These are phyloP conservation scores for Wickerhamiella lipophila DNA, from an alignment of 805 yeast genomes.

Conservation along the genomic window DNA sequence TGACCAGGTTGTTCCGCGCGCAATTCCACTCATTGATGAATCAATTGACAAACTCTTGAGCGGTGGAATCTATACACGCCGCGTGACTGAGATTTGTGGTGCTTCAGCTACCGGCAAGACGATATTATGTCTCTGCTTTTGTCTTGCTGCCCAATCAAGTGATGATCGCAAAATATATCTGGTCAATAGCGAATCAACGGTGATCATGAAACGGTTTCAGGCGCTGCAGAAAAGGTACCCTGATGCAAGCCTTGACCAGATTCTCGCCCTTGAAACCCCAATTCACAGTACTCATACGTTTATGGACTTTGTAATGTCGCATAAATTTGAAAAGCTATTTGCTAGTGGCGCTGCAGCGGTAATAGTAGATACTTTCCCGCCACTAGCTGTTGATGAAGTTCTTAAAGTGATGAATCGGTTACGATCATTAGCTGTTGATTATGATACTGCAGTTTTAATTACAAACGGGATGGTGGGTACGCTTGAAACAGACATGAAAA, in stretches of 20 bases:
- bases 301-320: not conserved
- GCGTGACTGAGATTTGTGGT: slow-evolving; percentile 67
- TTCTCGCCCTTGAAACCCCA: not conserved
- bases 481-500: not conserved
- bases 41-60: slow-evolving; percentile 37
- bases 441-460: slow-evolving; percentile 49
- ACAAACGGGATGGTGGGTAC: slow-evolving; percentile 52
- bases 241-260: not conserved
- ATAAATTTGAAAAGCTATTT: not conserved
- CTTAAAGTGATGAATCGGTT: slow-evolving; percentile 23
- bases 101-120: slow-evolving; percentile 81
- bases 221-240: not conserved
- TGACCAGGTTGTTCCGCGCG: slow-evolving; percentile 19
- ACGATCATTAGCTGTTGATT: slow-evolving; percentile 35
- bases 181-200: not conserved
- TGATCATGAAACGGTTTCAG: not conserved
- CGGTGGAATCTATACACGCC: slow-evolving; percentile 46
- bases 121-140: slow-evolving; percentile 57
- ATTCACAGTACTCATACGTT: not conserved
- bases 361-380: slow-evolving; percentile 1
- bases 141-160: slow-evolving; percentile 43
- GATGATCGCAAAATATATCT: slow-evolving; percentile 19
- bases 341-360: not conserved
- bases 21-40: slow-evolving; percentile 39
- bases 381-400: not conserved